These are phyloP conservation scores for Tylopilus vinaceipallidus DNA, from an alignment of 768 basidiomycete genomes.

Conservation along the genomic window DNA sequence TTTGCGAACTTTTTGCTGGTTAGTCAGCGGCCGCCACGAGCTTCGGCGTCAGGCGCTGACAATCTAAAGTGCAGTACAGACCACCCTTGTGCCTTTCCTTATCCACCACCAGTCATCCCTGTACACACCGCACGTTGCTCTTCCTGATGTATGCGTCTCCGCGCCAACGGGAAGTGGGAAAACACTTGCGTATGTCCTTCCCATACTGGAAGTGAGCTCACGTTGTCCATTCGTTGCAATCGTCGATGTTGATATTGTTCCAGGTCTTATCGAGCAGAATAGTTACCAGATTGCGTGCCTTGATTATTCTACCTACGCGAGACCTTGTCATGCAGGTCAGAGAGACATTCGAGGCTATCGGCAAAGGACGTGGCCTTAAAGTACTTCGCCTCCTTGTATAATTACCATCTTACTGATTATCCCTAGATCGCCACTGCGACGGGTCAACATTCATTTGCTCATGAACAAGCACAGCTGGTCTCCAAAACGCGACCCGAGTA, in stretches of 20 bases:
- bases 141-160: slow-evolving; percentile 86
- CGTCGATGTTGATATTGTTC: background rate
- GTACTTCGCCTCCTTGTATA: slow-evolving; percentile 35
- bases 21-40: slow-evolving; percentile 22
- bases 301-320: slow-evolving; percentile 89
- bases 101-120: slow-evolving; percentile 50
- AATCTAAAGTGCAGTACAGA: slow-evolving; percentile 66
- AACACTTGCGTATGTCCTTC: slow-evolving; percentile 93
- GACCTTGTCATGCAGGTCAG: slow-evolving; percentile 91
- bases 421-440: slow-evolving; percentile 74
- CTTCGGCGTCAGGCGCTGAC: slow-evolving; percentile 12
- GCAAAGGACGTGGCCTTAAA: slow-evolving; percentile 84
- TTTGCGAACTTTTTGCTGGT: slow-evolving; percentile 91
- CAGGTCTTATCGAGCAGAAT: slow-evolving; percentile 72
- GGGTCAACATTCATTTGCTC: slow-evolving; percentile 91
- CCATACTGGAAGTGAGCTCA: slow-evolving; percentile 77
- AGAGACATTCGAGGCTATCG: slow-evolving; percentile 85
- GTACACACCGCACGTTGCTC: slow-evolving; percentile 64
- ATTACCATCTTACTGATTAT: slow-evolving; percentile 1
- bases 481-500: slow-evolving; percentile 56
- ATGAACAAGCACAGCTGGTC: slow-evolving; percentile 84
- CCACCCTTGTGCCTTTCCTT: slow-evolving; percentile 79
- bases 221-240: background rate
- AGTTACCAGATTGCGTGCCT: slow-evolving; percentile 81
- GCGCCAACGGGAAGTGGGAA: slow-evolving; percentile 99